These are phyloP conservation scores for Aspergillus brunneoviolaceus DNA, from an alignment of 2,329 filamentous ascomycete genomes.

Conservation along the genomic window DNA sequence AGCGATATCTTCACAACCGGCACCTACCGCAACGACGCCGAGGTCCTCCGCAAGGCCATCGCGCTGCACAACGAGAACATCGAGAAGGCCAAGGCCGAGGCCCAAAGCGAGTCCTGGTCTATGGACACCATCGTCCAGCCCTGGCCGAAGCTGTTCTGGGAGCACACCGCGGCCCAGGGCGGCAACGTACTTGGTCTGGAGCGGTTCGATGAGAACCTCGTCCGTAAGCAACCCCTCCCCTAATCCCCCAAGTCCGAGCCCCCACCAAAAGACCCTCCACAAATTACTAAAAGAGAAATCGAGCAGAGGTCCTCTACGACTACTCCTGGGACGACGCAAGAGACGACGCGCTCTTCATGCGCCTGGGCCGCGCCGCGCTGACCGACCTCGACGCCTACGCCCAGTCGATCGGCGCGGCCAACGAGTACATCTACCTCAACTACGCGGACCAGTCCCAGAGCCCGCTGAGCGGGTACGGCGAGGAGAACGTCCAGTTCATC, in stretches of 20 bases:
- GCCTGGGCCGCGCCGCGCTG: slow-evolving; percentile 26
- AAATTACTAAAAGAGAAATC: no score
- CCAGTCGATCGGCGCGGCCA: slow-evolving; percentile 23
- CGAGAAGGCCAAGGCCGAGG: slow-evolving; percentile 16
- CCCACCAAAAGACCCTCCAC: neutral
- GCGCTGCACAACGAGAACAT: slow-evolving; percentile 20
- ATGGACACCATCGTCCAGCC: slow-evolving; percentile 40
- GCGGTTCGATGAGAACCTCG: slow-evolving; percentile 28
- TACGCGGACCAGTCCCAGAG: slow-evolving; percentile 48
- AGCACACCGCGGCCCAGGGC: slow-evolving; percentile 33
- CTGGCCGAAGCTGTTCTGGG: slow-evolving; percentile 38
- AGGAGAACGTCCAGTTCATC: slow-evolving; percentile 36
- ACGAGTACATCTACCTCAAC: slow-evolving; percentile 47
- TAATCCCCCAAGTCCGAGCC: neutral
- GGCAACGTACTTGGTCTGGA: slow-evolving; percentile 42
- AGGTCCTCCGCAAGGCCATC: slow-evolving; percentile 19
- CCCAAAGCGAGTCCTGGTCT: slow-evolving; percentile 12
- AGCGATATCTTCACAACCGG: slow-evolving; percentile 22
- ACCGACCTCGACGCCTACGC: slow-evolving; percentile 32
- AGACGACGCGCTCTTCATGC: slow-evolving; percentile 36
- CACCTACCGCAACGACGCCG: slow-evolving; percentile 23
- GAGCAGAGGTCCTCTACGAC: slow-evolving; percentile 21
- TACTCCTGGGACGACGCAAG: slow-evolving; percentile 30
- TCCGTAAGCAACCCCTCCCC: slow-evolving; percentile 6
- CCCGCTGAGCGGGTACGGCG: slow-evolving; percentile 44